Base-by-base conservation (phyloP, 2,329 filamentous ascomycete genomes). In the Claviceps africana region DNA sequence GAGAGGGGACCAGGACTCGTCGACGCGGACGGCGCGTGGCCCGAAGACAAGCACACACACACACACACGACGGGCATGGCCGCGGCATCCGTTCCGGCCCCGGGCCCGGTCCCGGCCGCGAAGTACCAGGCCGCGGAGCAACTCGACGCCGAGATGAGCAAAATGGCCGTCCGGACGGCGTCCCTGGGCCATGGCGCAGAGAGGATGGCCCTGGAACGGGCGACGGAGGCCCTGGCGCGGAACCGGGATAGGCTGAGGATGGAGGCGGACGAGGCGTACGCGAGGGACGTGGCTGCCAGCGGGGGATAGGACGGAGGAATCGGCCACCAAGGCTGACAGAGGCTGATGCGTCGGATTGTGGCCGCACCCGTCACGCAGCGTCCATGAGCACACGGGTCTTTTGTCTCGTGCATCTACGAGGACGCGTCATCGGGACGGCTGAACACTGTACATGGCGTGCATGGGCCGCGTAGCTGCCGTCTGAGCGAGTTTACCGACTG, bases 251-350 rank as follows among this genome's bases (percentile, higher is more conserved):
- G 56, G 52, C 53, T 76, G 51, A 61, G 66, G 54, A 54, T 73
- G 6, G 68, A 74, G 59, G 73, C 70, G 2, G 73, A 78, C 50
- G 74, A 70, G 58, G 67, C 71, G 55, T 72, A 72, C 54, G 74
- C 72, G 31, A 64, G 66, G 54, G 69, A 72, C 55, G 50, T 77
- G 55, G 70, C 61, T 10, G 49, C 50, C 21, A 39, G n/a, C 2
- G 19, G 13, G 25, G 43, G 13, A 3, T 25, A 17, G 42, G n/a
- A 22, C 43, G n/a, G n/a, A n/a, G n/a, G n/a, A n/a, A n/a, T n/a
- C n/a, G n/a, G n/a, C n/a, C n/a, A n/a, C n/a, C n/a, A n/a, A n/a
- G n/a, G n/a, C n/a, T n/a, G n/a, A n/a, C n/a, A n/a, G n/a, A n/a
- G n/a, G n/a, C n/a, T n/a, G n/a, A n/a, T n/a, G n/a, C n/a, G n/a